Evolutionary conservation across 1,284 basidiomycete genomes (phyloP), one percentile per base, ranked within the genome.

Genomic region (Fistulinella cinereoalba): DNA sequence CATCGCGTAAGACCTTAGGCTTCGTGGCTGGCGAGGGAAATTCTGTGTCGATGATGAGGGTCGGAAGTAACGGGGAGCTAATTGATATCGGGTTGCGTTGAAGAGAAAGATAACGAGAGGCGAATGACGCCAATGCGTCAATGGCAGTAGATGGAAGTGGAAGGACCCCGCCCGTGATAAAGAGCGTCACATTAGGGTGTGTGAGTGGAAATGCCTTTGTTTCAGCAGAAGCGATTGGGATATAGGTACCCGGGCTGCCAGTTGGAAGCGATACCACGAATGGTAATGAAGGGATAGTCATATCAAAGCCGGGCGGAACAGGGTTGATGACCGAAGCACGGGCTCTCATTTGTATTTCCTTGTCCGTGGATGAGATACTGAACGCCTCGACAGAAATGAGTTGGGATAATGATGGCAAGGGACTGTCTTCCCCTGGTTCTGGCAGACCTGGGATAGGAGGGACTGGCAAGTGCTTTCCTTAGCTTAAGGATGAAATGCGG

Each of bases 381-480:
- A 89, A 85, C 4, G 74, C 73, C 45, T 76, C 63, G 7, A 89
- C 67, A 0, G 76, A 79, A 43, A 89, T 61, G 8, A 89, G 69
- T 42, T 82, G 69, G 9, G 79, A 71, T 25, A 85, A 57, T 3
- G 73, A 62, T 9, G 85, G 85, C 6, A 83, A 70, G 3, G 78
- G 74, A 1, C 55, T 56, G 43, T 74, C 66, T 9, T 64, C 57
- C 13, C 81, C 81, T 2, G 83, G 80, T n/a, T 65, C 62, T 8
- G 86, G 85, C 12, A 88, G 65, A 3, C 83, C 83, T 42, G 84
- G 83, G 13, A 88, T 54, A 6, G 69, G 59, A 10, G 84, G 83
- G 23, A 88, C 85, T 88, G 52, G 0, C 49, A 38, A 45, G 49
- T 8, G 46, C 19, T 28, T 27, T 19, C 39, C 49, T 50, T 27